Evolutionary conservation across 352 stramenopile genomes (phyloP).

Genomic region (Pythium sukuiense): DNA sequence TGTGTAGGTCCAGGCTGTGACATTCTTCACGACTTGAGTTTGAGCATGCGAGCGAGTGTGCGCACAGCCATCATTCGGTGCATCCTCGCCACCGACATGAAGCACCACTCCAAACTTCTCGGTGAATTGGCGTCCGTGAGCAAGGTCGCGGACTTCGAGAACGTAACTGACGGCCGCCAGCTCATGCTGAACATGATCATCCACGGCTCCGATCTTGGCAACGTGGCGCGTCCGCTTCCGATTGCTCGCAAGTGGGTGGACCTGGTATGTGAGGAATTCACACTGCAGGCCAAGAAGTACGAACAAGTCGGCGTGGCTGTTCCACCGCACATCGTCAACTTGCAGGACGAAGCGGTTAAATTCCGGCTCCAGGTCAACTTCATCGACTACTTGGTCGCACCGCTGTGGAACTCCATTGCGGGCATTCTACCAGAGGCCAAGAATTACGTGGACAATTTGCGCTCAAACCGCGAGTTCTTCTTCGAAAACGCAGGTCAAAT

Average conservation of each 20-base stretch:
- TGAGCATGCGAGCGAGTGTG: constrained; percentile 40
- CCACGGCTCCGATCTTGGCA: constrained; percentile 72
- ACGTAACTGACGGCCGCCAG: constrained; percentile 60
- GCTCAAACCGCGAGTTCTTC: constrained; percentile 69
- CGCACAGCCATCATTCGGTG: constrained; percentile 70
- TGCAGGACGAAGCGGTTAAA: constrained; percentile 65
- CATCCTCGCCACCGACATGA: constrained; percentile 83
- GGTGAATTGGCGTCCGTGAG: constrained; percentile 46
- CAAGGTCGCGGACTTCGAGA: constrained; percentile 52
- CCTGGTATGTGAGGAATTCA: constrained; percentile 79
- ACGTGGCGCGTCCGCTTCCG: constrained; percentile 45
- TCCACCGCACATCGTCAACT: constrained; percentile 70
- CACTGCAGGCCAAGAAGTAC: constrained; percentile 61
- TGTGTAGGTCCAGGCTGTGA: constrained; percentile 41
- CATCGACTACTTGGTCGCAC: constrained; percentile 81
- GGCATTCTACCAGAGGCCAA: constrained; percentile 55
- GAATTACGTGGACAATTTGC: constrained; percentile 48
- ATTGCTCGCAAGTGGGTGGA: constrained; percentile 70
- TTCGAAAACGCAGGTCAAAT: constrained; percentile 59
- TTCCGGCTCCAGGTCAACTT: constrained; percentile 82
- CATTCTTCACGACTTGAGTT: constrained; percentile 56
- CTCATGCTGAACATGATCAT: constrained; percentile 86
- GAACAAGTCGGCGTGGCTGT: constrained; percentile 59
- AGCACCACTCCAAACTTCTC: constrained; percentile 76
- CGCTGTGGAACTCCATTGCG: constrained; percentile 65